Evolutionary conservation across 1,139 yeast genomes (phyloP), one percentile per base, ranked within the genome.

Genomic region (Magnusiomyces suaveolens): DNA sequence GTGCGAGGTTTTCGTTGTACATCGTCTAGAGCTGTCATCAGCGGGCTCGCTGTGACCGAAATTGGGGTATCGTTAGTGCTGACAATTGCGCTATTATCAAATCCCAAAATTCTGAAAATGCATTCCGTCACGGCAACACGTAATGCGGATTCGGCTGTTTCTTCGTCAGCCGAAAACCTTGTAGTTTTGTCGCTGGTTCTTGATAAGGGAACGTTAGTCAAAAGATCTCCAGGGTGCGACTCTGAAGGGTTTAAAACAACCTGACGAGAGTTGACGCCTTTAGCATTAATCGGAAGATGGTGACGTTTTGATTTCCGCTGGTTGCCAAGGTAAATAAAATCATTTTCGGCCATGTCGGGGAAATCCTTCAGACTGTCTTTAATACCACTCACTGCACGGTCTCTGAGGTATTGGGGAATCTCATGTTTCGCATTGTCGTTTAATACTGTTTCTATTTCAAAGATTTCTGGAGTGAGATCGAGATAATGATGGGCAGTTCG

Each of bases 401-500:
- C 84, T 54, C 73, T 73, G 29, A 84, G 69, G 68, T 84, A 83
- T 4, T 76, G 69, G 0, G 97, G 96, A 21, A 88, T 68, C 50
- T 76, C 78, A 56, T 73, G 71, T 23, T 71, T 68, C 1, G 76
- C 71, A 8, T 71, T 66, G 36, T 73, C 68, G 66, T 92, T 92
- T 53, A 92, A 72, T 23, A 75, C 74, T 3, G 79, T 71, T 65
- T 92, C 98, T 20, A 90, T 83, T 55, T 84, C 82, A 61, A 87
- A 78, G 43, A 92, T 82, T 63, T 89, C 96, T 29, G 80, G 75
- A 0, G 97, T 88, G 38, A 92, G 71, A 0, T 96, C 96, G 52
- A 92, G 73, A 66, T 92, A 92, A 62, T 81, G 79, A 65, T 90
- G 94, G 14, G 94, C 87, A 0, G 97, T 87, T 65, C 85, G 92